A percentile compares a stretch with the other conserved stretches of the same genome.
Conservation (phyloP, 306 rosid genomes). For the Vicia faba region DNA sequence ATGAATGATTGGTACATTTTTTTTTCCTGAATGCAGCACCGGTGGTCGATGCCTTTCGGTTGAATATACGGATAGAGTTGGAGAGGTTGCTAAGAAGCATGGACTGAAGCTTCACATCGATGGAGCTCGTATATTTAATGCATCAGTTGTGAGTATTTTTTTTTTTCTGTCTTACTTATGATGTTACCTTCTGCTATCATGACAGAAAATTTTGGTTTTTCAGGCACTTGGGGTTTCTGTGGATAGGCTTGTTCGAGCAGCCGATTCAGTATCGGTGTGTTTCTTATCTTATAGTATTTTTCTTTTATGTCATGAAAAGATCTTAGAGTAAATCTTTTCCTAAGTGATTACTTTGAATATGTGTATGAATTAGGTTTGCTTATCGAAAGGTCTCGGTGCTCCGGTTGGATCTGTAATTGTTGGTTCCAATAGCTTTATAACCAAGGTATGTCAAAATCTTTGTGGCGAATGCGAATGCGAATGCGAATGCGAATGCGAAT, state of each 20-base stretch:
- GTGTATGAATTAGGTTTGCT: slow-evolving; percentile 65
- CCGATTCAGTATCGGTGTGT: slow-evolving; percentile 79
- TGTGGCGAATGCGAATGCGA: neutral
- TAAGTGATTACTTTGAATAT: slow-evolving; percentile 25
- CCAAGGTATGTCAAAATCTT: slow-evolving; percentile 57
- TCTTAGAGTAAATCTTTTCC: neutral
- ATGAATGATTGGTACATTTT: slow-evolving; percentile 14
- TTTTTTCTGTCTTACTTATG: slow-evolving; percentile 1
- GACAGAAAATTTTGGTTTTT: slow-evolving; percentile 26
- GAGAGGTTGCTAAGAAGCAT: slow-evolving; percentile 78
- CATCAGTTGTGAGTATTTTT: slow-evolving; percentile 63
- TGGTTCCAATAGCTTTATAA: slow-evolving; percentile 73
- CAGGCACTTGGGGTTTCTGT: slow-evolving; percentile 94
- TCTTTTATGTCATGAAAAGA: slow-evolving; percentile 30
- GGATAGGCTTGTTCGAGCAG: slow-evolving; percentile 81
- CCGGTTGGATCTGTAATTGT: slow-evolving; percentile 90
- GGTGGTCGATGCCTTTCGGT: slow-evolving; percentile 86
- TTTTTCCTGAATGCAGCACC: slow-evolving; percentile 53
- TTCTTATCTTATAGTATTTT: neutral
- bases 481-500: too few relatives aligned
- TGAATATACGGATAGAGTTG: slow-evolving; percentile 80
- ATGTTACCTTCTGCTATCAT: slow-evolving; percentile 13
- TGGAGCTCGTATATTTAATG: slow-evolving; percentile 94
- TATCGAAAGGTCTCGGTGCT: slow-evolving; percentile 93
- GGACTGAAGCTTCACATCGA: slow-evolving; percentile 91